Base-by-base conservation (phyloP, 2,329 filamentous ascomycete genomes). In the Calonectria ilicicola region DNA sequence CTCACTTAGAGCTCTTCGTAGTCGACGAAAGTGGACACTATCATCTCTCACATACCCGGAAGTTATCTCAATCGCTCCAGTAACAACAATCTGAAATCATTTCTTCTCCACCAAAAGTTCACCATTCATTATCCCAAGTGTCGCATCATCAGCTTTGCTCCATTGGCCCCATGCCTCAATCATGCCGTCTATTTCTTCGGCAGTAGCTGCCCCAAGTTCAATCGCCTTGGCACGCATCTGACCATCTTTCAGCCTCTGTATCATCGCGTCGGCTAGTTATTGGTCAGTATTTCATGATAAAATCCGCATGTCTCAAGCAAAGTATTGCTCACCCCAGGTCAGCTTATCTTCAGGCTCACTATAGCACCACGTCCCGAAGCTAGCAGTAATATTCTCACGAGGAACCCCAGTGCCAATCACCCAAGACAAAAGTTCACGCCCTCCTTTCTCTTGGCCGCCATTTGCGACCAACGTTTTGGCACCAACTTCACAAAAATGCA, bases 341-440 rank as follows among this genome's bases (percentile, higher is more conserved):
- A 65, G 63, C 42, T 75, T 77, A 47, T 82, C 81, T 0, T 75
- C 74, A 1, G 70, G 72, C 8, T 72, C 49, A 60, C 80, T 80
- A 32, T 80, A 81, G 40, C 78, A 81, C 81, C 80, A 82, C 0
- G 80, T 82, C 0, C 81, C 78, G 21, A 79, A 82, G 44, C 75
- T 80, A 10, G 77, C 63, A 14, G 69, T 64, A 8, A 82, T 75
- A 7, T 80, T 68, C 21, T 75, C 70, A 9, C 80, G 74, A 8
- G 70, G 56, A 12, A 65, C 75, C 0, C 80, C 81, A 2, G 80
- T 79, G 35, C 76, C 65, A 9, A 82, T 14, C 0, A 72, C 77
- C 80, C 80, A 82, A 0, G 79, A 76, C 4, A 82, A 70, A 17
- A 82, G 76, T 58, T 79, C 74, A 3, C 81, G 76, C 0, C 81